Base-by-base conservation (phyloP, 495 filamentous ascomycete genomes). In the Aspergillus conjunctus region DNA sequence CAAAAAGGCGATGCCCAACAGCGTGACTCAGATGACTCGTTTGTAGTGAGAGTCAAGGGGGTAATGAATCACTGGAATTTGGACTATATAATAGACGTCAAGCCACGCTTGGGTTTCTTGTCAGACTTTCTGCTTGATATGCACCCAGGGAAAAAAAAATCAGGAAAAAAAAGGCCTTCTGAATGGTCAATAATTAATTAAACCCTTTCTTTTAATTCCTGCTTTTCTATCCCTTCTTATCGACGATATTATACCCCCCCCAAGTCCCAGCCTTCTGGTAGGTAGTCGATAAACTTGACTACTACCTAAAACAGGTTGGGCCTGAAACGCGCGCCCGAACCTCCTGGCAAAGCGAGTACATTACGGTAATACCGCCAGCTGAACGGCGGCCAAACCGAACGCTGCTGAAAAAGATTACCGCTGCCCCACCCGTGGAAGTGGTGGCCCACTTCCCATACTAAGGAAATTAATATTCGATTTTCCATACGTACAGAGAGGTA, bases 1-100 rank as follows among this genome's bases (percentile, higher is more conserved):
- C 17, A 20, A 39, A 32, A 41, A 43, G 48, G 54, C 53, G 60
- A 56, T 63, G 60, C 60, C 60, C 50, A 58, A 63, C 48, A 63
- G 51, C 32, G n/a, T 54, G 60, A 45, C 54, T 57, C 60, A 54
- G 51, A 63, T 56, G 60, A 58, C 51, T 50, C 30, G 34, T 17
- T 17, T 14, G 17, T 22, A 1, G 11, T 44, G 54, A 22, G 11
- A 21, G n/a, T 41, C 17, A 1, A 6, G 11, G n/a, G 33, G 12
- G n/a, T n/a, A 54, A 54, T 37, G 33, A 54, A 54, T 10, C 44
- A 20, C 44, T 21, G 32, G 52, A 22, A 54, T 22, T 32, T 33
- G 41, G 39, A 33, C 22, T 32, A 33, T 56, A 56, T 46, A 56
- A 48, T 18, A 32, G 46, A 48, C 22, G 30, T 56, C 17, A 30